A percentile compares a stretch with the other conserved stretches of the same genome.
Evolutionary conservation across 306 rosid genomes (phyloP).

Genomic region (Malus sieversii): DNA sequence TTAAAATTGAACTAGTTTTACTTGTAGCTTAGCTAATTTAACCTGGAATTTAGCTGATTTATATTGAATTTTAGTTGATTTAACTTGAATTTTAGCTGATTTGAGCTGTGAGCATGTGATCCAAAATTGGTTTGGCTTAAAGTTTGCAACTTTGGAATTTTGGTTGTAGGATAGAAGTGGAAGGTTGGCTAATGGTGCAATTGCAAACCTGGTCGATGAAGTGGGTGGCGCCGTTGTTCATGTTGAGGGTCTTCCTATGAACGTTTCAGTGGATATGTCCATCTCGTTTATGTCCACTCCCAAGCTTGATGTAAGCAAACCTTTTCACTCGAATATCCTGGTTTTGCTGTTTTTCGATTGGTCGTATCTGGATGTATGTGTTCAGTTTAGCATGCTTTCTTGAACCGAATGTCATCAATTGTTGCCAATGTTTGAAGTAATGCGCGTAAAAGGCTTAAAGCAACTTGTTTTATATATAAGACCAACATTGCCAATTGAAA

Average conservation of each 20-base stretch:
- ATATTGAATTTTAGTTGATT: neutral
- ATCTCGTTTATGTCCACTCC: constrained; percentile 60
- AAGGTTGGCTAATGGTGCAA: constrained; percentile 59
- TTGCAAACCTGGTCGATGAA: constrained; percentile 76
- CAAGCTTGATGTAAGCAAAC: constrained; percentile 41
- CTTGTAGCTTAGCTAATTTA: neutral
- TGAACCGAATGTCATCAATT: too few relatives aligned
- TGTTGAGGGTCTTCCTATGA: constrained; percentile 61
- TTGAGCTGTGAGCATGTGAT: neutral
- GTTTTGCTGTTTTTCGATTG: neutral
- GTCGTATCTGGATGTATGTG: neutral
- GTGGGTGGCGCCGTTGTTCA: constrained; percentile 53
- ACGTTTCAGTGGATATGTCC: constrained; percentile 90
- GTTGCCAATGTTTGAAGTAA: neutral
- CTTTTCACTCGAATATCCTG: neutral
- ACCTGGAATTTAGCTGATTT: neutral
- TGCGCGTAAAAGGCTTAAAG: neutral
- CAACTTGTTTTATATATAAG: neutral
- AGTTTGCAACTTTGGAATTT: neutral
- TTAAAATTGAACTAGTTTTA: neutral
- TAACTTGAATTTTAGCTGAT: neutral
- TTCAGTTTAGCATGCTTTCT: neutral
- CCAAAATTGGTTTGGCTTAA: neutral
- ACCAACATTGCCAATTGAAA: neutral
- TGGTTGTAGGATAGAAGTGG: constrained; percentile 58